These are phyloP conservation scores for Atkinsonella texensis DNA, from an alignment of 2,329 filamentous ascomycete genomes.

Conservation along the genomic window DNA sequence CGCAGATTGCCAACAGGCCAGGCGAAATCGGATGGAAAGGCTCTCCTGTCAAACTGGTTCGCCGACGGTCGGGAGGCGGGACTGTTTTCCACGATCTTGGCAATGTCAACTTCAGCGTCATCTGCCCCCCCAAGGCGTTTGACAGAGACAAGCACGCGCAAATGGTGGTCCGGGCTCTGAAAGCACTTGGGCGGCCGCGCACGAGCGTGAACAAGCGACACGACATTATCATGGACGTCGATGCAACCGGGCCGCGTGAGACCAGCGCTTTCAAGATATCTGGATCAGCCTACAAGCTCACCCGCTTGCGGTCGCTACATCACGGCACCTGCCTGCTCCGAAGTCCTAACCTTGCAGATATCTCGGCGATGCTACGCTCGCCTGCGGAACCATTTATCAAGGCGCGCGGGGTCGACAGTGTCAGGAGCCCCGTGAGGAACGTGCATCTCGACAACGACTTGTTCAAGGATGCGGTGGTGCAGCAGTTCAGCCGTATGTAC, in stretches of 20 bases:
- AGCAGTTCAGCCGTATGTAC: conserved; percentile 60
- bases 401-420: conserved; percentile 81
- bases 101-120: conserved; percentile 92
- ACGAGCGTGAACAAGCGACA: conserved; percentile 79
- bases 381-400: conserved; percentile 66
- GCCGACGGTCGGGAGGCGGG: conserved; percentile 78
- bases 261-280: conserved; percentile 61
- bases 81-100: conserved; percentile 89
- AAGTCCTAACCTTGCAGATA: conserved; percentile 59
- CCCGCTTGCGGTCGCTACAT: conserved; percentile 67
- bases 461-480: conserved; percentile 45
- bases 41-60: conserved; percentile 48
- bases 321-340: conserved; percentile 82
- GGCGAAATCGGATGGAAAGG: conserved; percentile 15
- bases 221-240: conserved; percentile 68
- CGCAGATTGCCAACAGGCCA: conserved; percentile 11
- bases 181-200: conserved; percentile 41
- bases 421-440: conserved; percentile 75
- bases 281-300: conserved; percentile 91
- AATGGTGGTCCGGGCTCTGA: conserved; percentile 82
- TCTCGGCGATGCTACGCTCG: conserved; percentile 63
- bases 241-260: conserved; percentile 7
- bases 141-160: conserved; percentile 78
- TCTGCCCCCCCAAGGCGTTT: conserved; percentile 64
- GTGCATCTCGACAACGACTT: conserved; percentile 41